Conservation (phyloP, 768 basidiomycete species). For the Russula virescens region DNA sequence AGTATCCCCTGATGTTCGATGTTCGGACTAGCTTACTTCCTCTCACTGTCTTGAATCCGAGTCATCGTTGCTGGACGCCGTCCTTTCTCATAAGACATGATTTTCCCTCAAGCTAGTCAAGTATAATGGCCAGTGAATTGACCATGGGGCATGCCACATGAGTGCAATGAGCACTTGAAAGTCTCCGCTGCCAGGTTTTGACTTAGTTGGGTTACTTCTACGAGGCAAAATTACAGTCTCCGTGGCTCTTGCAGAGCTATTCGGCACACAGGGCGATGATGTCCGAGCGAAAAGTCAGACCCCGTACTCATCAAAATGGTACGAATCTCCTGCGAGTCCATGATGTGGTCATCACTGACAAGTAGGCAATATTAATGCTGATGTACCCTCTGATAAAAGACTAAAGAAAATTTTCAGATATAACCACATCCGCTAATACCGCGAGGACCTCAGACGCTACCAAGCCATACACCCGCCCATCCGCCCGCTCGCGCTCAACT, state of each 20-base stretch:
- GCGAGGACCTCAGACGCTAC: conserved; percentile 47
- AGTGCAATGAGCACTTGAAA: too few relatives aligned
- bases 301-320: conserved; percentile 72
- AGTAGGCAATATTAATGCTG: conserved; percentile 29
- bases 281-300: conserved; percentile 43
- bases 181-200: too few relatives aligned
- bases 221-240: conserved; percentile 38
- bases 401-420: conserved; percentile 37
- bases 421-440: conserved; percentile 46
- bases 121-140: too few relatives aligned
- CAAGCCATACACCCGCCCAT: too few relatives aligned
- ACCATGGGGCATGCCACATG: too few relatives aligned
- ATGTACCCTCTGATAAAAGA: too few relatives aligned
- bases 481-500: conserved; percentile 83
- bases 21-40: too few relatives aligned
- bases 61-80: too few relatives aligned
- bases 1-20: too few relatives aligned
- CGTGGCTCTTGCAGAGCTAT: conserved; percentile 72
- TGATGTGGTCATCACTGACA: conserved; percentile 88
- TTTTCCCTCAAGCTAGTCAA: too few relatives aligned
- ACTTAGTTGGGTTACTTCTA: neutral
- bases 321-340: conserved; percentile 49
- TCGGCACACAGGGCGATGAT: conserved; percentile 95
- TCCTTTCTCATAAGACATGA: too few relatives aligned
- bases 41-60: too few relatives aligned